Evolutionary conservation across 495 filamentous ascomycete species (phyloP), one percentile per base, ranked within the genome.

Genomic region (Neurospora pannonica): DNA sequence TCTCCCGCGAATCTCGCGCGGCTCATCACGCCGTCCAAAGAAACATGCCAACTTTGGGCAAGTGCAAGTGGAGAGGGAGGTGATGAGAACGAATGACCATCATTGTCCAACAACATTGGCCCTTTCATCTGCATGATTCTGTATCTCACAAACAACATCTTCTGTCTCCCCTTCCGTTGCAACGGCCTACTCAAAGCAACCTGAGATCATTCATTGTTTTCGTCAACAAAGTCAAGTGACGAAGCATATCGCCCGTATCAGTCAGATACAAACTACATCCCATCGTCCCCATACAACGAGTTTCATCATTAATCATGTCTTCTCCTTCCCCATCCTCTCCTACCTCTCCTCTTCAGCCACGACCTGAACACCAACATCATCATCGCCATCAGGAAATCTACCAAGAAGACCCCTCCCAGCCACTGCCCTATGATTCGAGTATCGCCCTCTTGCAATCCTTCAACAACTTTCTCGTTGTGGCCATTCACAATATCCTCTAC

Each of bases 401-500:
- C 28, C 13, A 67, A 4, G 28, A 62, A 67, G 28, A 28, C 0
- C 54, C 54, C 54, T 67, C 54, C 0, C 54, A 67, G 6, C 54
- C 54, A 67, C 28, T 67, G 54, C 54, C 54, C 28, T 67, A 67
- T 34, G 54, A 67, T 36, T 1, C 54, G 1, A 67, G 24, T 5
- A 67, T 67, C 3, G 54, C 15, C 54, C 28, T 67, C 1, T 36
- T 67, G 1, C 54, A 67, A 19, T 86, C 89, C 38, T 91, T 94
- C 81, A 84, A 86, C 76, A 86, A 89, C 80, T 98, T 98, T 85
- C 91, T 99, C 67, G 93, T 89, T 73, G 90, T 96, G 54, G 91
- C 93, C 76, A 92, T 95, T 79, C 96, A 99, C 85, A 96, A 95
- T 77, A 93, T 98, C 79, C 90, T 99, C 75, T 97, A 93, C 84